phyloP scores from a whole-genome alignment of 169 alveolate species.

The Perkinsus olseni region DNA sequence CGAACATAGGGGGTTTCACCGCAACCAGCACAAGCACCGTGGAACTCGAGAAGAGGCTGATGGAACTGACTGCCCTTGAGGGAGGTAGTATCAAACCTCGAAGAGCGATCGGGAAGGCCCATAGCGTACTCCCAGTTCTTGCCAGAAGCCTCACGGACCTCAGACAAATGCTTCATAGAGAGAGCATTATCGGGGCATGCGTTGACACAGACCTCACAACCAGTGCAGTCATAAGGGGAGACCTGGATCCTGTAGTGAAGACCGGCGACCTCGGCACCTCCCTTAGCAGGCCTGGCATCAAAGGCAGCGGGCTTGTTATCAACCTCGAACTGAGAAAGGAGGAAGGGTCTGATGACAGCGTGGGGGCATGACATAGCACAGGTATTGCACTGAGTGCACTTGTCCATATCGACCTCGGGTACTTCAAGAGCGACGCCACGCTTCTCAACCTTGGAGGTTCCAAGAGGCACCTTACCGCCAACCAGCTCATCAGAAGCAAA shows the following conservation, averaged over 20 bases:
- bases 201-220: slow-evolving; percentile 51
- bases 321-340: slow-evolving; percentile 34
- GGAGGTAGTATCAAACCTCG: slow-evolving; percentile 39
- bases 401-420: slow-evolving; percentile 51
- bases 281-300: slow-evolving; percentile 27
- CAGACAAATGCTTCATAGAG: slow-evolving; percentile 26
- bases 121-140: slow-evolving; percentile 42
- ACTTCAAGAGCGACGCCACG: slow-evolving; percentile 44
- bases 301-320: slow-evolving; percentile 35
- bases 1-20: slow-evolving; percentile 57
- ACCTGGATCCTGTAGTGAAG: slow-evolving; percentile 47
- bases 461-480: slow-evolving; percentile 42
- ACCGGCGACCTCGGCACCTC: slow-evolving; percentile 41
- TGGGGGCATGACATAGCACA: slow-evolving; percentile 50
- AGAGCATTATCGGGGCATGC: slow-evolving; percentile 54
- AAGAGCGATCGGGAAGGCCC: slow-evolving; percentile 38
- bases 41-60: slow-evolving; percentile 49
- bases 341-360: slow-evolving; percentile 49
- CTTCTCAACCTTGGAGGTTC: slow-evolving; percentile 42
- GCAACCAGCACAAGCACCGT: slow-evolving; percentile 61
- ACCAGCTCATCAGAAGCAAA: slow-evolving; percentile 26
- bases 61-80: slow-evolving; percentile 49
- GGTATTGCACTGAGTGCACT: slow-evolving; percentile 50
- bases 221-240: slow-evolving; percentile 51
- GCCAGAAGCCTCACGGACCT: slow-evolving; percentile 18